phyloP scores from a whole-genome alignment of 2,329 filamentous ascomycete species.

The Zasmidium cellare region DNA sequence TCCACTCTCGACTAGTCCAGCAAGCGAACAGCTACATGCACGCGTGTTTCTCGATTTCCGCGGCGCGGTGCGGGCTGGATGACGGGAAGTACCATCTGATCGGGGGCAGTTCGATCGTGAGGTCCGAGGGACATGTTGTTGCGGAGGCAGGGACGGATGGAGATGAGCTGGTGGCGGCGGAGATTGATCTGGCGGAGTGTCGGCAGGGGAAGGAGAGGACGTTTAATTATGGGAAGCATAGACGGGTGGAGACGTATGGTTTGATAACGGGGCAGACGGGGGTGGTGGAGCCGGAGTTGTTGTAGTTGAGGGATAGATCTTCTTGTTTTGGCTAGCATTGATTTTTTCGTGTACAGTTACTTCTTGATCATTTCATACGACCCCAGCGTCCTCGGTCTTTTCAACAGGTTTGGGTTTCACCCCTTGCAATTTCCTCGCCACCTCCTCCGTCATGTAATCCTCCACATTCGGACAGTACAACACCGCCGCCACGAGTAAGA shows the following conservation, averaged over 20 bases:
- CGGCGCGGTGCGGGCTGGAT: constrained; percentile 53
- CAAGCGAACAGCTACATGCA: constrained; percentile 57
- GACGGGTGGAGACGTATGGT: constrained; percentile 46
- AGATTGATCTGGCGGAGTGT: constrained; percentile 52
- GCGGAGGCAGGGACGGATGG: constrained; percentile 50
- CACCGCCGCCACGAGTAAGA: constrained; percentile 14
- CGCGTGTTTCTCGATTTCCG: constrained; percentile 51
- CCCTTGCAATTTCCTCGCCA: constrained; percentile 17
- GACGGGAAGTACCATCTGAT: constrained; percentile 54
- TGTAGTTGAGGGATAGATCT: constrained; percentile 19
- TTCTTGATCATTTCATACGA: not conserved
- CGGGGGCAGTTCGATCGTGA: constrained; percentile 50
- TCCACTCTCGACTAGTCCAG: constrained; percentile 55
- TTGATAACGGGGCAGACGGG: constrained; percentile 45
- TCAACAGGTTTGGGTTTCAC: constrained; percentile 1
- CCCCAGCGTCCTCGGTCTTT: not conserved
- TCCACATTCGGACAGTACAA: constrained; percentile 18
- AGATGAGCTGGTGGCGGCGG: constrained; percentile 54
- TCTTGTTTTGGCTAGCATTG: not conserved
- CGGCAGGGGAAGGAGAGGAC: constrained; percentile 49
- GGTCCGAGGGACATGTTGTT: constrained; percentile 52
- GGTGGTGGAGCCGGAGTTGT: constrained; percentile 38
- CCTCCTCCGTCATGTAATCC: constrained; percentile 19
- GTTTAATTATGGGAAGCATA: constrained; percentile 49
- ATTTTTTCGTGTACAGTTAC: not conserved